Conservation (phyloP, 768 basidiomycete species). For the Heimioporus sp. region DNA sequence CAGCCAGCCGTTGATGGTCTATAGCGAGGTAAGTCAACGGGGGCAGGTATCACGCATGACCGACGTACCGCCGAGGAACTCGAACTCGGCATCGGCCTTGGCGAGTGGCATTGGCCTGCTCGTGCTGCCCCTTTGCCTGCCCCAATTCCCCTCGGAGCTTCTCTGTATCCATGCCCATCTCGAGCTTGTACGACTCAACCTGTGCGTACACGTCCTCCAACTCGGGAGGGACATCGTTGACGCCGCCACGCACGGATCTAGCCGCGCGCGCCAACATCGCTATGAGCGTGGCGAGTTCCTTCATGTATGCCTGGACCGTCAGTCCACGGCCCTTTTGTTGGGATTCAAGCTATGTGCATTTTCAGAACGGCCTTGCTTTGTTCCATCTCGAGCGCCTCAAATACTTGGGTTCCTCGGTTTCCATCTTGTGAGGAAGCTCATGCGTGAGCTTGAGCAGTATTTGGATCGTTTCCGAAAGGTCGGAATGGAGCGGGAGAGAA, state of each 20-base stretch:
- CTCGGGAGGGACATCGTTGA: slow-evolving; percentile 40
- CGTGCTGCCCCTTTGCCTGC: slow-evolving; percentile 64
- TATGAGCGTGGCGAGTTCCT: slow-evolving; percentile 85
- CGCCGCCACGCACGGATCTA: slow-evolving; percentile 16
- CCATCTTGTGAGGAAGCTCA: too few relatives aligned
- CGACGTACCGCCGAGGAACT: slow-evolving; percentile 64
- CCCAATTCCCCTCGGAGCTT: slow-evolving; percentile 70
- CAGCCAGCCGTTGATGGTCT: slow-evolving; percentile 67
- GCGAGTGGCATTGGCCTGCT: slow-evolving; percentile 68
- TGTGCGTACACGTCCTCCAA: slow-evolving; percentile 73
- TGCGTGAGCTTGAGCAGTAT: slow-evolving; percentile 15
- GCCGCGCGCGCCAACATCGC: slow-evolving; percentile 64
- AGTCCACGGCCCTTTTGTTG: too few relatives aligned
- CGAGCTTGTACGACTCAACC: slow-evolving; percentile 76
- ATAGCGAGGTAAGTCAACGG: background rate
- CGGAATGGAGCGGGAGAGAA: slow-evolving; percentile 79
- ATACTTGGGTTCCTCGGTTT: too few relatives aligned
- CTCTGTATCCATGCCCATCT: slow-evolving; percentile 77
- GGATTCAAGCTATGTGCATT: too few relatives aligned
- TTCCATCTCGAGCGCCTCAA: too few relatives aligned
- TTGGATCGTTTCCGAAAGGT: slow-evolving; percentile 79
- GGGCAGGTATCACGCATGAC: too few relatives aligned
- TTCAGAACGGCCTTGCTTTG: too few relatives aligned
- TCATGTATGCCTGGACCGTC: slow-evolving; percentile 50
- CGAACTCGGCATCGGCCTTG: slow-evolving; percentile 79